Evolutionary conservation across 78 protist genomes (phyloP).

Genomic region (Pelomyxa schiedti): DNA sequence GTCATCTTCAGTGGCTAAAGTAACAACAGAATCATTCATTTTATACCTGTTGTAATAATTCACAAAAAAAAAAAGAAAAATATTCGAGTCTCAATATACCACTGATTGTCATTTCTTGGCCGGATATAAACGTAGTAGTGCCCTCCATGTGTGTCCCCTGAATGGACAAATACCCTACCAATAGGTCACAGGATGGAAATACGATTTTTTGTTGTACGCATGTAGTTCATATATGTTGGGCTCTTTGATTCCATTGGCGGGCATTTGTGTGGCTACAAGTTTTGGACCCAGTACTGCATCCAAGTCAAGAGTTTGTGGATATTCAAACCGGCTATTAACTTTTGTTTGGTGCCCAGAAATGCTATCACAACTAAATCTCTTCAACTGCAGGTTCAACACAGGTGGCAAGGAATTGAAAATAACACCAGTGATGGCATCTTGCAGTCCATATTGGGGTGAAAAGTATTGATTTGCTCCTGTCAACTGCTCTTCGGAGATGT

Average conservation of each 20-base stretch:
- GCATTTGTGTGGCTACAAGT: no score
- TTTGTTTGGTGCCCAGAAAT: conserved; percentile 58
- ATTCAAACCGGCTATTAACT: conserved; percentile 62
- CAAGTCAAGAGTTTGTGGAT: conserved; percentile 19
- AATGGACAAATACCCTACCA: conserved; percentile 85
- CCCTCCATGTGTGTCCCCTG: conserved; percentile 88
- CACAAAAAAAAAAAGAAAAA: no score
- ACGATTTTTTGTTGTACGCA: no score
- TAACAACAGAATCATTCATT: no score
- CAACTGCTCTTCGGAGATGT: conserved; percentile 65
- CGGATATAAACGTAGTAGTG: conserved; percentile 87
- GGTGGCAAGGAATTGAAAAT: conserved; percentile 81
- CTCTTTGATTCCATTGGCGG: no score
- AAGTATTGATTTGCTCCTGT: conserved; percentile 83
- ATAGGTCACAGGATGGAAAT: no score
- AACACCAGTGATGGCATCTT: conserved; percentile 77
- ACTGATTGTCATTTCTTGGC: conserved; percentile 37
- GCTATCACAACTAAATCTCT: conserved; percentile 89
- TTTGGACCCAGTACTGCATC: conserved; percentile 9
- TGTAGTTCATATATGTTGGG: conserved; percentile 29
- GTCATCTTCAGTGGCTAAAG: no score
- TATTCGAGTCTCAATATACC: no score
- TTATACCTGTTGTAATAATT: no score
- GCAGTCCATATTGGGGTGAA: conserved; percentile 74
- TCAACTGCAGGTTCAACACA: conserved; percentile 84